Conservation (phyloP, 129 eudicot genomes). For the Helianthus tuberosus region DNA sequence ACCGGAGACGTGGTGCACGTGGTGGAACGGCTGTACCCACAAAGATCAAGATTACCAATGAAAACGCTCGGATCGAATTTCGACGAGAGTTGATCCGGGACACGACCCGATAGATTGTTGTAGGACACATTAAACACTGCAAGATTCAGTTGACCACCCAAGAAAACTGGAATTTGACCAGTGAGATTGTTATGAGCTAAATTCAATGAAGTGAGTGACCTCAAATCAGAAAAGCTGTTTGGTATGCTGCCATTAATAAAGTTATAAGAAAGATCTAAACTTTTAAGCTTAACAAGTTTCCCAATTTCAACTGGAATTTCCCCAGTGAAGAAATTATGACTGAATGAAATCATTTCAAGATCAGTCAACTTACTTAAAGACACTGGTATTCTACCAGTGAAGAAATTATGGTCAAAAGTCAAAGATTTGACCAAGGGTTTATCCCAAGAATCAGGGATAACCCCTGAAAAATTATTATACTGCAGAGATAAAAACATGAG, state of each 20-base stretch:
- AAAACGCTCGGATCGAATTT: slow-evolving; percentile 70
- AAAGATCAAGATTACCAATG: slow-evolving; percentile 66
- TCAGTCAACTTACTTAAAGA: slow-evolving; percentile 51
- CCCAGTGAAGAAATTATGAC: slow-evolving; percentile 58
- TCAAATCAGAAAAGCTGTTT: slow-evolving; percentile 44
- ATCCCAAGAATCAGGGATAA: slow-evolving; percentile 60
- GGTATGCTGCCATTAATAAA: slow-evolving; percentile 68
- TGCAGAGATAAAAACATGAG: slow-evolving; percentile 66
- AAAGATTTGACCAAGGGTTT: slow-evolving; percentile 40
- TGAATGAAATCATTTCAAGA: slow-evolving; percentile 49
- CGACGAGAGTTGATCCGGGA: slow-evolving; percentile 54
- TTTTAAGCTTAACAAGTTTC: slow-evolving; percentile 49
- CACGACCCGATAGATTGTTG: slow-evolving; percentile 71
- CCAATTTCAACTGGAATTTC: slow-evolving; percentile 54
- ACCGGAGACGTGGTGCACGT: slow-evolving; percentile 46
- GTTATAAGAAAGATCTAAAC: slow-evolving; percentile 65
- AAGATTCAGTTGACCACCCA: slow-evolving; percentile 58
- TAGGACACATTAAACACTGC: slow-evolving; percentile 74
- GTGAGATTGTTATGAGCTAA: slow-evolving; percentile 55
- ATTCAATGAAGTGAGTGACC: slow-evolving; percentile 43
- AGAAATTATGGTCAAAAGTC: slow-evolving; percentile 63
- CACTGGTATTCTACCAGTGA: slow-evolving; percentile 50
- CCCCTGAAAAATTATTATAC: slow-evolving; percentile 68
- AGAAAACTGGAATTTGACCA: slow-evolving; percentile 67
- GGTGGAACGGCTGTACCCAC: slow-evolving; percentile 65